These are phyloP conservation scores for Debaryomyces singareniensis DNA, from an alignment of 1,139 yeast genomes.

Conservation along the genomic window DNA sequence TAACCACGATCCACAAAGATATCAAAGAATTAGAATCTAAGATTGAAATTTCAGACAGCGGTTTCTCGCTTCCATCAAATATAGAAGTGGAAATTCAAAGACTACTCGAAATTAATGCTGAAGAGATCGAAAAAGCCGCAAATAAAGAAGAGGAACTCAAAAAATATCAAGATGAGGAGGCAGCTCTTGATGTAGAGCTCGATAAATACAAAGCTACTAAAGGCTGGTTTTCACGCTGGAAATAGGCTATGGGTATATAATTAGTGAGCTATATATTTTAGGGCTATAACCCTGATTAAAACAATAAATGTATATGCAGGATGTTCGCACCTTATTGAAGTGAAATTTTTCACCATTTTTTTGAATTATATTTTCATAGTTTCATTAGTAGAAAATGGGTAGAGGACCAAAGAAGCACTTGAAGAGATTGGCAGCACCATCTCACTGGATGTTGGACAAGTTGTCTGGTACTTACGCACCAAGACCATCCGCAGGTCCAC, in stretches of 20 bases:
- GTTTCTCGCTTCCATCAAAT: conserved; percentile 28
- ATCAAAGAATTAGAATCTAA: conserved; percentile 46
- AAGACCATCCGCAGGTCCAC: conserved; percentile 99
- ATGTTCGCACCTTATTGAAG: background rate
- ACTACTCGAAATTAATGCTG: conserved; percentile 43
- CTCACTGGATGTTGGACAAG: conserved; percentile 99
- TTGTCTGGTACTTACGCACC: conserved; percentile 99
- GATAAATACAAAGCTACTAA: conserved; percentile 15
- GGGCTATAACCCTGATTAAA: conserved; percentile 7
- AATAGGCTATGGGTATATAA: conserved; percentile 2
- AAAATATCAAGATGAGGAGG: conserved; percentile 22
- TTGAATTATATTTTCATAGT: conserved; percentile 3
- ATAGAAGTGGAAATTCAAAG: conserved; percentile 45
- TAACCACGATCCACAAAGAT: conserved; percentile 48
- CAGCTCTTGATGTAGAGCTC: conserved; percentile 21
- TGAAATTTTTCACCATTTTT: conserved; percentile 1
- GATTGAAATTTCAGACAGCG: conserved; percentile 10
- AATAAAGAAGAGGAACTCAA: conserved; percentile 44
- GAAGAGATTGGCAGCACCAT: conserved; percentile 60
- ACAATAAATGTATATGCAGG: conserved; percentile 3
- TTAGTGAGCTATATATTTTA: conserved; percentile 1
- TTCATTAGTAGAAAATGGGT: conserved; percentile 14
- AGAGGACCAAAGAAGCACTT: conserved; percentile 37
- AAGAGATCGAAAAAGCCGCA: conserved; percentile 53
- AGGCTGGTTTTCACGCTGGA: conserved; percentile 30